A percentile compares a stretch with the other conserved stretches of the same genome.
phyloP scores from a whole-genome alignment of 441 rosid genomes.

The Erysimum cheiri region DNA sequence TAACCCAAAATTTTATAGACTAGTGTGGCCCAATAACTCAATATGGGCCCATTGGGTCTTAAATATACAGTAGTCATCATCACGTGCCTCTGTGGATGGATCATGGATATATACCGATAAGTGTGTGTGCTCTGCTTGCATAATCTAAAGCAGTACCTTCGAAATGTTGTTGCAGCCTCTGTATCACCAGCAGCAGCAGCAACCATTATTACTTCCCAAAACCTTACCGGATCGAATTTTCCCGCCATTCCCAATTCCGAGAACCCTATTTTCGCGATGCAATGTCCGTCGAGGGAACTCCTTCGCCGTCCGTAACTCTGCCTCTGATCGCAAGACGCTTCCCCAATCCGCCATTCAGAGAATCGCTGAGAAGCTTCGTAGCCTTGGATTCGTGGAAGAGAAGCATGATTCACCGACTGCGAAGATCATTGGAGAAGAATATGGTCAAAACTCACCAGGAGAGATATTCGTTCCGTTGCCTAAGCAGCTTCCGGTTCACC shows the following conservation, averaged over 20 bases:
- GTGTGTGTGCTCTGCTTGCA: neutral
- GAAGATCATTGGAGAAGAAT: conserved; percentile 12
- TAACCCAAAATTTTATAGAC: neutral
- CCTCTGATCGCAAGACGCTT: conserved; percentile 47
- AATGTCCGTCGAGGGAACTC: conserved; percentile 41
- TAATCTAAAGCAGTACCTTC: neutral
- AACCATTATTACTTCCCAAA: conserved; percentile 43
- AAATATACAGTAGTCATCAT: neutral
- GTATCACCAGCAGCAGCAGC: conserved; percentile 38
- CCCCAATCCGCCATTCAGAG: conserved; percentile 85
- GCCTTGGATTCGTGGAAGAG: conserved; percentile 72
- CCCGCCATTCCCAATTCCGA: conserved; percentile 44
- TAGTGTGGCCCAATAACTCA: neutral
- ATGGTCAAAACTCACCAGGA: conserved; percentile 49
- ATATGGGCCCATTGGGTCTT: conserved; percentile 26
- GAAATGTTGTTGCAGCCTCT: conserved; percentile 61
- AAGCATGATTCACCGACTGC: conserved; percentile 9
- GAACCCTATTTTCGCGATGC: conserved; percentile 37
- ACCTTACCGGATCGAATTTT: conserved; percentile 42
- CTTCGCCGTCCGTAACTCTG: conserved; percentile 50
- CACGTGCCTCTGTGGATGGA: conserved; percentile 29
- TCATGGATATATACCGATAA: neutral
- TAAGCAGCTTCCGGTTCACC: conserved; percentile 61
- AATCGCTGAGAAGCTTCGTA: conserved; percentile 92
- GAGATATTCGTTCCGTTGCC: conserved; percentile 89